These are phyloP conservation scores for Chaetomiaceae sp. DNA, from an alignment of 2,329 filamentous ascomycete species.

Conservation along the genomic window DNA sequence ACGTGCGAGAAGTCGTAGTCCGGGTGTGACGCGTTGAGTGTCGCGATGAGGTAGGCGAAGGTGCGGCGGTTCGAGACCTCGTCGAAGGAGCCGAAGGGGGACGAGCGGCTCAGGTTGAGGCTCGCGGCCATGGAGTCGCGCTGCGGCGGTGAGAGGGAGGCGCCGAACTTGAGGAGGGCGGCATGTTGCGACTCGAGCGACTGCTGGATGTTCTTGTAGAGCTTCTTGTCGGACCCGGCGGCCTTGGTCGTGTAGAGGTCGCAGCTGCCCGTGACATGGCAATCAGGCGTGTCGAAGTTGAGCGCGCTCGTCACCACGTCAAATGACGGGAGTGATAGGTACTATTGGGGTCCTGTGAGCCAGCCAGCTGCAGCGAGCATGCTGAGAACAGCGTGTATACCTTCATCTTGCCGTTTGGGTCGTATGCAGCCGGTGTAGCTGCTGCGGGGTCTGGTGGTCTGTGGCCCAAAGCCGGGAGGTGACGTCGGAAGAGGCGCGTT, in stretches of 20 bases:
- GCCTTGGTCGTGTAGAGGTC: slow-evolving; percentile 98
- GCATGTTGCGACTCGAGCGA: slow-evolving; percentile 89
- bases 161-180: slow-evolving; percentile 78
- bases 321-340: slow-evolving; percentile 84
- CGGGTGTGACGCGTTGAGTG: slow-evolving; percentile 88
- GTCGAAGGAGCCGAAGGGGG: slow-evolving; percentile 85
- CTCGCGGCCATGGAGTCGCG: slow-evolving; percentile 62
- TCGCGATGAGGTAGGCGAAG: slow-evolving; percentile 94
- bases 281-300: slow-evolving; percentile 92
- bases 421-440: not conserved
- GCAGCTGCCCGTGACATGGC: slow-evolving; percentile 86
- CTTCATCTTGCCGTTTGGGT: slow-evolving; percentile 19
- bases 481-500: slow-evolving; percentile 6
- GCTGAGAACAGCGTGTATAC: not conserved
- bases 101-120: slow-evolving; percentile 77
- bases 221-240: slow-evolving; percentile 89
- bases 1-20: slow-evolving; percentile 98
- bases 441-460: not conserved
- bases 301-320: slow-evolving; percentile 88
- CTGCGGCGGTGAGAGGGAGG: slow-evolving; percentile 80
- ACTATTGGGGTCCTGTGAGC: slow-evolving; percentile 51
- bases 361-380: not conserved
- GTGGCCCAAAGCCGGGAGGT: not conserved
- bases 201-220: slow-evolving; percentile 92
- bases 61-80: slow-evolving; percentile 85